A percentile compares a stretch with the other conserved stretches of the same genome.
Conservation (phyloP, 768 basidiomycete genomes). For the Tricholoma sp. region DNA sequence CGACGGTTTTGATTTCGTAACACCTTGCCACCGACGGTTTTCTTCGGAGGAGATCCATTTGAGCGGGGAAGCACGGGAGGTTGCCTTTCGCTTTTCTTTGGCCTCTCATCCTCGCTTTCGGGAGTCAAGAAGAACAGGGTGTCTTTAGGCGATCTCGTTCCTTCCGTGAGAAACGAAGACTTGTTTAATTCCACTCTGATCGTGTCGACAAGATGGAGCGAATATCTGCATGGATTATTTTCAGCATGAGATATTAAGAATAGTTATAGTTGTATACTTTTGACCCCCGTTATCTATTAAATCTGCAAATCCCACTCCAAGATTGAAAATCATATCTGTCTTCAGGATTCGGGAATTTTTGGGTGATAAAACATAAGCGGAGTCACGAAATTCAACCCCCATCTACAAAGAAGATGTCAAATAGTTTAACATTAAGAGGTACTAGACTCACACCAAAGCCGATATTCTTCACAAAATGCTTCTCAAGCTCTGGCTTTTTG, state of each 20-base stretch:
- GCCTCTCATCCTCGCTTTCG: constrained; percentile 54
- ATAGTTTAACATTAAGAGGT: not conserved
- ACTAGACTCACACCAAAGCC: constrained; percentile 72
- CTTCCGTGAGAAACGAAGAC: constrained; percentile 73
- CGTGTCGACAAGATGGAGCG: constrained; percentile 85
- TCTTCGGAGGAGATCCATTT: constrained; percentile 69
- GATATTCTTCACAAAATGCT: constrained; percentile 80
- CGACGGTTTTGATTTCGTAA: constrained; percentile 88
- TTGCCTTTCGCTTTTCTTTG: constrained; percentile 52
- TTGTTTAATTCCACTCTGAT: constrained; percentile 68
- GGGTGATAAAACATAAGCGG: constrained; percentile 70
- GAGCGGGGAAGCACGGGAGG: constrained; percentile 42
- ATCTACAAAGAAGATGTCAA: constrained; percentile 44
- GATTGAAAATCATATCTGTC: constrained; percentile 80
- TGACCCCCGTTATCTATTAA: constrained; percentile 71
- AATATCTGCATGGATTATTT: constrained; percentile 53
- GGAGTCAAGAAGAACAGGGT: constrained; percentile 80
- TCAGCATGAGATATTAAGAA: not conserved
- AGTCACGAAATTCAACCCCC: constrained; percentile 93
- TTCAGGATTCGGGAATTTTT: constrained; percentile 73
- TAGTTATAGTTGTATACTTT: constrained; percentile 44
- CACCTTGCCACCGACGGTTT: constrained; percentile 77
- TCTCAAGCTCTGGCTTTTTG: constrained; percentile 79
- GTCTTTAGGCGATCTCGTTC: constrained; percentile 78
- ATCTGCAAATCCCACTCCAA: constrained; percentile 82